Evolutionary conservation across 257 asterid genomes (phyloP), one percentile per base, ranked within the genome.

Genomic region (Capsicum pubescens): DNA sequence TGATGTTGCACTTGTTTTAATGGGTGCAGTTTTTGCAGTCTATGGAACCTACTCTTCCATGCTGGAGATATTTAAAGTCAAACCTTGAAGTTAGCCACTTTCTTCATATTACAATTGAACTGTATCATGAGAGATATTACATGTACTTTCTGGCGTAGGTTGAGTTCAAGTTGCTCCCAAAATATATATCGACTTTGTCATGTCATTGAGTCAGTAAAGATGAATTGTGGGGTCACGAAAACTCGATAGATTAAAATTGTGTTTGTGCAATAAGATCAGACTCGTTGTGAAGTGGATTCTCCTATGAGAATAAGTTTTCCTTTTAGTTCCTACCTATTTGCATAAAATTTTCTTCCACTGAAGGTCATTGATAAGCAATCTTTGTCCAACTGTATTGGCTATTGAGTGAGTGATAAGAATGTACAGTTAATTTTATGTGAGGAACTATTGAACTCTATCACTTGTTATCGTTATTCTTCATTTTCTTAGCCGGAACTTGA

Each of bases 21-120:
- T 36, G 4, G 42, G 42, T 36, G 42, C 42, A 36, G 42, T 36
- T 36, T 36, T 36, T 36, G 42, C 42, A 36, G 42, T 36, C 42
- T 36, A 36, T 60, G 83, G 83, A 48, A 80, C 83, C 35, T 80
- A 48, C 14, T 39, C 58, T 80, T 80, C 83, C 42, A 16, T 80
- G 72, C 42, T 44, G 70, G 74, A 60, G 74, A 80, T 44, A 19
- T 80, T 44, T 81, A 60, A 11, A 42, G 39, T 63, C 57, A 7
- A 59, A 63, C 44, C 59, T 7, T 80, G 59, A 72, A 48, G 42
- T 6, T 48, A n/a, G 80, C 58, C 17, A 70, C 79, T 17, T 44
- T 3, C 54, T 39, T 39, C 52, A 2, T 46, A 17, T 9, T 69
- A 69, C 26, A 8, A 42, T 15, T 69, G 9, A 71, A 71, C 17